These are phyloP conservation scores for Aspergillus fructus DNA, from an alignment of 2,329 filamentous ascomycete species.

Conservation along the genomic window DNA sequence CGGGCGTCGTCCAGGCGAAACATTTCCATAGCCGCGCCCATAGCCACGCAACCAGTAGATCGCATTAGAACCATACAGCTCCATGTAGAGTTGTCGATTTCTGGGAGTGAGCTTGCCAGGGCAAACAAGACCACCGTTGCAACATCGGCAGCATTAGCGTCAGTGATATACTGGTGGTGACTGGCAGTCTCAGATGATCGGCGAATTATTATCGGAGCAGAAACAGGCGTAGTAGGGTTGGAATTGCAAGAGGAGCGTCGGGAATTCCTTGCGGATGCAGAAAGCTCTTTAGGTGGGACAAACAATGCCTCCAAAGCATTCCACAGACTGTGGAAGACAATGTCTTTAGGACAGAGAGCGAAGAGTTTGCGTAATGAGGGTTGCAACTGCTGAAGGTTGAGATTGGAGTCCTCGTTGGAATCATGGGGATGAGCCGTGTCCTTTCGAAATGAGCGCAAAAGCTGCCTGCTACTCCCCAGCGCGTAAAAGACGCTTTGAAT, in stretches of 20 bases:
- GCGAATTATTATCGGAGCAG: conserved; percentile 26
- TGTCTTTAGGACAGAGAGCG: conserved; percentile 40
- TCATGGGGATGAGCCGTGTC: conserved; percentile 12
- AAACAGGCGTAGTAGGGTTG: conserved; percentile 18
- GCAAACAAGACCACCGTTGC: conserved; percentile 39
- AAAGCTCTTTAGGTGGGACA: conserved; percentile 38
- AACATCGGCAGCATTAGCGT: conserved; percentile 41
- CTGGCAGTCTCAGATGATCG: conserved; percentile 26
- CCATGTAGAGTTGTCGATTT: conserved; percentile 38
- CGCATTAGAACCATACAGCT: conserved; percentile 44
- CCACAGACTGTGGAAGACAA: conserved; percentile 45
- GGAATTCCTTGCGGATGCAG: conserved; percentile 27
- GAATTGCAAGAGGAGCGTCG: conserved; percentile 33
- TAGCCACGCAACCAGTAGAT: conserved; percentile 38
- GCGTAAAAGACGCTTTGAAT: conserved; percentile 47
- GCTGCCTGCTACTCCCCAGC: conserved; percentile 40
- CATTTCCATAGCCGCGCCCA: conserved; percentile 38
- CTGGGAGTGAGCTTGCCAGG: conserved; percentile 39
- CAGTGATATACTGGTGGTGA: conserved; percentile 34
- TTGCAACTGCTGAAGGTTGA: conserved; percentile 34
- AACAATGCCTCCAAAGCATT: conserved; percentile 40
- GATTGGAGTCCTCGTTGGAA: conserved; percentile 10
- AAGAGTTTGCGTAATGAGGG: conserved; percentile 36
- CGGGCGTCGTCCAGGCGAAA: conserved; percentile 27
- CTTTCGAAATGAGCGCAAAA: conserved; percentile 42